phyloP scores from a whole-genome alignment of 768 basidiomycete genomes.

The Daedaleopsis sinensis region DNA sequence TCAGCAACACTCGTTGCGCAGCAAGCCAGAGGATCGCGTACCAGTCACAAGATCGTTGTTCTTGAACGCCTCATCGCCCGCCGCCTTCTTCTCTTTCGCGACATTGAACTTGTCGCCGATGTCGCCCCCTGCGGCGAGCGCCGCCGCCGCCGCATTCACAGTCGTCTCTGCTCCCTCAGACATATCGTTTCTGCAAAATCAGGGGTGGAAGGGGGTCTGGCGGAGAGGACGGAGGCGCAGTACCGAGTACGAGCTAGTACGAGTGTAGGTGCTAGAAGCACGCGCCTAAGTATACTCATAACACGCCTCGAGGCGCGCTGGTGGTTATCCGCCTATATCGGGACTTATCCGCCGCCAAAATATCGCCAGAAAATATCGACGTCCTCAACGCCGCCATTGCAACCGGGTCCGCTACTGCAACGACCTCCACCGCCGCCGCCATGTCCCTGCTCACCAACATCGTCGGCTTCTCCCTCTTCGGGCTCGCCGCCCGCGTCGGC shows the following conservation, averaged over 20 bases:
- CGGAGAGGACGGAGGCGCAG: no score
- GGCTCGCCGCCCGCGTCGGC: conserved; percentile 81
- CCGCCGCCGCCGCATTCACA: no score
- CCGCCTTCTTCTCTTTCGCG: conserved; percentile 50
- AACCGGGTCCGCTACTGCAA: no score
- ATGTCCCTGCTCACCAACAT: conserved; percentile 74
- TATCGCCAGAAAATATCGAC: neutral
- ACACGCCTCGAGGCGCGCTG: neutral
- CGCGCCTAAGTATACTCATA: neutral
- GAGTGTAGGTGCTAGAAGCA: neutral
- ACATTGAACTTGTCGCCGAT: conserved; percentile 52
- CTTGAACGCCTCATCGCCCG: conserved; percentile 40
- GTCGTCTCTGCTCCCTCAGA: conserved; percentile 5
- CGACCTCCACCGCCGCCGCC: conserved; percentile 14
- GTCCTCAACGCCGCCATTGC: neutral
- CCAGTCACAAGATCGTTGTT: conserved; percentile 34
- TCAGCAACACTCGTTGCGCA: neutral
- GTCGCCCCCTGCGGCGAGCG: conserved; percentile 16
- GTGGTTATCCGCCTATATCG: neutral
- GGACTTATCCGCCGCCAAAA: conserved; percentile 2
- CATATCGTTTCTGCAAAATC: neutral
- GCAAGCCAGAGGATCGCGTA: conserved; percentile 15
- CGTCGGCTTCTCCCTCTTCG: conserved; percentile 79
- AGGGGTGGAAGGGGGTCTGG: no score
- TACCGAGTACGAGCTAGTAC: neutral